Evolutionary conservation across 306 rosid species (phyloP).

Genomic region (Prunus armeniaca): DNA sequence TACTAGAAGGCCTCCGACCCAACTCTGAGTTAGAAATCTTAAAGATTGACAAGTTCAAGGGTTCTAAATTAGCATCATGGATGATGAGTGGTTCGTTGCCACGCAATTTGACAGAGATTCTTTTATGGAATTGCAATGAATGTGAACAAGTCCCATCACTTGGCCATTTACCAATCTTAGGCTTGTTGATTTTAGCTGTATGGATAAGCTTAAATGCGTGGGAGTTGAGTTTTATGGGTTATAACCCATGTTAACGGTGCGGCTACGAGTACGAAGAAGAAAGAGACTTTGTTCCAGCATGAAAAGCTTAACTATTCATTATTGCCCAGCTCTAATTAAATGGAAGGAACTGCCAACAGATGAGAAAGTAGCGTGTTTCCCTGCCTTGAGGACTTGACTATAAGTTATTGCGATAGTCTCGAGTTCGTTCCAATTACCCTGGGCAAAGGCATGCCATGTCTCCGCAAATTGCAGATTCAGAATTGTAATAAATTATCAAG

Average conservation of each 20-base stretch:
- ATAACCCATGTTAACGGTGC: neutral
- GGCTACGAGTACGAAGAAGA: too few species aligned
- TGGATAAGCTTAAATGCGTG: neutral
- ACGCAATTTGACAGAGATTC: neutral
- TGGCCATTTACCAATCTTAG: neutral
- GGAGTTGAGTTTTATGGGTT: neutral
- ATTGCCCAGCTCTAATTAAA: too few species aligned
- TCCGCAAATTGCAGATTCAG: neutral
- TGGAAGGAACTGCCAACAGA: too few species aligned
- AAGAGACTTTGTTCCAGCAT: too few species aligned
- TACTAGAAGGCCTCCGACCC: neutral
- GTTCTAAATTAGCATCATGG: neutral
- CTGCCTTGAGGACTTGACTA: neutral
- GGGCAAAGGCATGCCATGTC: neutral
- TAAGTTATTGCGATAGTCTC: rapidly evolving
- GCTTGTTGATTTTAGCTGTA: rapidly evolving
- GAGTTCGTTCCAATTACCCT: neutral
- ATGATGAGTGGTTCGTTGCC: neutral
- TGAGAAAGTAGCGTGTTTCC: too few species aligned
- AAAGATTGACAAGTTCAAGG: neutral
- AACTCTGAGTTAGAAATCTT: too few species aligned
- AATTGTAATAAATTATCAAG: rapidly evolving
- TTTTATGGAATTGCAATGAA: rapidly evolving
- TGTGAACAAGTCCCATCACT: neutral
- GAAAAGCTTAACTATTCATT: rapidly evolving